Conservation (phyloP, 1,139 yeast genomes). For the Kurtzmaniella quercitrusa region DNA sequence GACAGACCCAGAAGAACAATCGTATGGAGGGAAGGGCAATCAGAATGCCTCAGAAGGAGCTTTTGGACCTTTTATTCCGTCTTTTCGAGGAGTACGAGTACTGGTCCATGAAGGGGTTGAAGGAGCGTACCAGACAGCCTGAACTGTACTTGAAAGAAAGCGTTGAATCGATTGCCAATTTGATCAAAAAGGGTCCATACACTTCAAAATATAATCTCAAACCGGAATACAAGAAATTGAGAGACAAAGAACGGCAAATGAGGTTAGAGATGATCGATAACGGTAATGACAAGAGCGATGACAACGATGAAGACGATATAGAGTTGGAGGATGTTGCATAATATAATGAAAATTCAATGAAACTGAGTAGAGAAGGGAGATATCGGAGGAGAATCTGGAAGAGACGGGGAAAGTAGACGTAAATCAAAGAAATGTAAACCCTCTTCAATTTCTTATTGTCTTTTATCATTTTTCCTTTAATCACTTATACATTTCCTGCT, state of each 20-base stretch:
- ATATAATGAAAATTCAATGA: neutral
- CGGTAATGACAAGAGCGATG: constrained; percentile 43
- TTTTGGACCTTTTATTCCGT: constrained; percentile 81
- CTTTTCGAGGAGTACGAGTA: constrained; percentile 93
- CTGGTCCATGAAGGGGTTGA: constrained; percentile 92
- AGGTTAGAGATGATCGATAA: constrained; percentile 42
- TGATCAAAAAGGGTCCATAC: constrained; percentile 93
- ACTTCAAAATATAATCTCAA: constrained; percentile 86
- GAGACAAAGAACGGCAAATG: constrained; percentile 73
- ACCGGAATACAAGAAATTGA: constrained; percentile 80
- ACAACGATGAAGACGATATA: constrained; percentile 37
- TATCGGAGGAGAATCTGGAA: no score
- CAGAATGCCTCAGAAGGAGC: constrained; percentile 89
- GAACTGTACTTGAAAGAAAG: constrained; percentile 90
- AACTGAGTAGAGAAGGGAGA: neutral
- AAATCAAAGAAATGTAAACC: no score
- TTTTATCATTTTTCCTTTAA: no score
- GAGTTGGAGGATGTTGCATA: constrained; percentile 44
- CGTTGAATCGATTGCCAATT: constrained; percentile 80
- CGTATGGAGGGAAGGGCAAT: constrained; percentile 82
- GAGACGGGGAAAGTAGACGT: no score
- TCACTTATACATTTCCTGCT: neutral
- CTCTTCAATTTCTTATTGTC: no score
- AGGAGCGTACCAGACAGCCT: constrained; percentile 94
- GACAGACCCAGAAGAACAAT: constrained; percentile 27